A percentile compares a stretch with the other conserved stretches of the same genome.
Conservation (phyloP, 108 stramenopile species). For the Nitzschia inconspicua region DNA sequence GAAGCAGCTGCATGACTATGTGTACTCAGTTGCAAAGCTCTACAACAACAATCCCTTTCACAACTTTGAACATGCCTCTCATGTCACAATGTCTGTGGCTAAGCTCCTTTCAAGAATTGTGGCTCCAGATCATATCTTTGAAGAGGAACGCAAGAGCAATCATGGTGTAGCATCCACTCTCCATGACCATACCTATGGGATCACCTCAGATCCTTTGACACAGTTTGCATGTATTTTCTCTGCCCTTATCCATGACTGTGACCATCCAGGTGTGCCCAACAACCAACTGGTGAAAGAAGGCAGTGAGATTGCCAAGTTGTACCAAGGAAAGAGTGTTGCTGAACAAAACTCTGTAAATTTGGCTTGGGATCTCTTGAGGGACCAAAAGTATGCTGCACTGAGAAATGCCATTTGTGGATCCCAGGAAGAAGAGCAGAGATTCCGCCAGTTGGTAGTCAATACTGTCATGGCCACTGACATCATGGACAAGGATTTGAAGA, state of each 20-base stretch:
- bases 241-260: slow-evolving; percentile 64
- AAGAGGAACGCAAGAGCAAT: slow-evolving; percentile 2
- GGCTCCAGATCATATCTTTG: slow-evolving; percentile 22
- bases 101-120: slow-evolving; percentile 42
- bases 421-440: slow-evolving; percentile 24
- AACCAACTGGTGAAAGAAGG: neutral
- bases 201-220: slow-evolving; percentile 52
- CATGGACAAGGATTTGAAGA: slow-evolving; percentile 21
- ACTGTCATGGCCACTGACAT: slow-evolving; percentile 54
- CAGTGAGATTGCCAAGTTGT: slow-evolving; percentile 17
- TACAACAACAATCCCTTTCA: slow-evolving; percentile 50
- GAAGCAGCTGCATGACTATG: slow-evolving; percentile 13
- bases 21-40: slow-evolving; percentile 12
- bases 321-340: slow-evolving; percentile 4
- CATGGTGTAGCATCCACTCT: neutral
- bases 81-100: slow-evolving; percentile 41
- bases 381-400: slow-evolving; percentile 21
- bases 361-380: slow-evolving; percentile 5
- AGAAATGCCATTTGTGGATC: slow-evolving; percentile 19
- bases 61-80: slow-evolving; percentile 50
- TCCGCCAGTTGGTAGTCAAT: slow-evolving; percentile 42
- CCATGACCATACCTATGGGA: slow-evolving; percentile 37
- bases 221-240: slow-evolving; percentile 51
- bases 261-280: slow-evolving; percentile 57
- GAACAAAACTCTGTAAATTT: neutral